Base-by-base conservation (phyloP, 108 stramenopile genomes). In the Cyclostephanos tholiformis region DNA sequence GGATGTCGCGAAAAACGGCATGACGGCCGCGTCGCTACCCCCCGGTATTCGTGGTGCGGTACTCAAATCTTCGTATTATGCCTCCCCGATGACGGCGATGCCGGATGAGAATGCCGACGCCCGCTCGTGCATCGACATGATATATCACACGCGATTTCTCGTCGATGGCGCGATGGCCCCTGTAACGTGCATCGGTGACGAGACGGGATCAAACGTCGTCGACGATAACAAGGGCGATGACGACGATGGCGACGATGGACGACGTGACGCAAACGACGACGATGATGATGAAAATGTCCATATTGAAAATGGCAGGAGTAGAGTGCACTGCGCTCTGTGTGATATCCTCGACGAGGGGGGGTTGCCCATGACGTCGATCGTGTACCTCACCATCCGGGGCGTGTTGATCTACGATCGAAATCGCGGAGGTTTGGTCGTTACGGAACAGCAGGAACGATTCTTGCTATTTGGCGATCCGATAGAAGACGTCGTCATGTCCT, bases 331-430 rank as follows among this genome's bases (percentile, higher is more conserved):
- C 30, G 62, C 61, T n/a, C 72, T 80, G 22, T 35, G 73, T 16
- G 59, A 55, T 29, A 50, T 74, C 46, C 62, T 80, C 16, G 59
- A 73, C 29, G 43, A 72, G 13, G 63, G 55, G 22, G 9, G 68
- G 48, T 29, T 30, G 17, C 63, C 71, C 11, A 55, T 57, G 35
- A 26, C 66, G 35, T 72, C 71, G 14, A n/a, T 80, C 7, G 58
- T 80, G 9, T 80, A 80, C 44, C 60, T 80, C 8, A 39, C 79
- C 25, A 73, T 80, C 38, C 67, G 69, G 22, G 79, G 79, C 23
- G 61, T 80, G 19, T 38, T 80, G 51, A 67, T 80, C 17, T 80
- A 73, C 61, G 79, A 80, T 73, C 62, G 60, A 12, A 19, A 73
- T 64, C 79, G 79, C 11, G 79, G 79, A 52, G 79, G 79, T 4